phyloP scores from a whole-genome alignment of 1,284 basidiomycete genomes.

The Golubevia sp. region DNA sequence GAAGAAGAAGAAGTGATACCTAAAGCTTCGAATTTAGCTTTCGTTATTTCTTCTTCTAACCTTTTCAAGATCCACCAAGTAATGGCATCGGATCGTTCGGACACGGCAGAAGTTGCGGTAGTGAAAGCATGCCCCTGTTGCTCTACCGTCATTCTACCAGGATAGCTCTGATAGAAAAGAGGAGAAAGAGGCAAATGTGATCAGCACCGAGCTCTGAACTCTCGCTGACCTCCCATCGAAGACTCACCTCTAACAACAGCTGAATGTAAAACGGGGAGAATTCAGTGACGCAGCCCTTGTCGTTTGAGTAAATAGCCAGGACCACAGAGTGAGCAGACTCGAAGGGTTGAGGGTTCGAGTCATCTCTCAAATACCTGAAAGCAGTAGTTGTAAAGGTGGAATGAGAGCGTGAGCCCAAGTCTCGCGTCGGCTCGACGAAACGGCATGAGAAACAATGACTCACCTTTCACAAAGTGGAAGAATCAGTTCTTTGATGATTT shows the following conservation, averaged over 20 bases:
- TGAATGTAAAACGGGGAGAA: constrained; percentile 51
- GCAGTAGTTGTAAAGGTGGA: too few species aligned
- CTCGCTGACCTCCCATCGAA: neutral
- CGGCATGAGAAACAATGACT: constrained; percentile 2
- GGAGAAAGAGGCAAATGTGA: neutral
- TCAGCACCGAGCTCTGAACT: neutral
- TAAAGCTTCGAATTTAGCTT: neutral
- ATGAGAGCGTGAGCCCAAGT: neutral
- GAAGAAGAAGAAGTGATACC: neutral
- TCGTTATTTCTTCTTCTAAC: constrained; percentile 27
- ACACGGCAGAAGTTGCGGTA: constrained; percentile 41
- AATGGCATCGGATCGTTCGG: constrained; percentile 42
- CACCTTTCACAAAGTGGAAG: constrained; percentile 35
- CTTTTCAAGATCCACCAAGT: constrained; percentile 48
- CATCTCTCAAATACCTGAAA: constrained; percentile 27
- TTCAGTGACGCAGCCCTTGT: constrained; percentile 30
- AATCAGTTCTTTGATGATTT: constrained; percentile 37
- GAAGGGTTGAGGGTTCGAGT: constrained; percentile 37
- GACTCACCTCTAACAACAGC: constrained; percentile 21
- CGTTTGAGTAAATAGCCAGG: constrained; percentile 33
- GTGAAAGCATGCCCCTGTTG: constrained; percentile 46
- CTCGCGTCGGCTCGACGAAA: neutral
- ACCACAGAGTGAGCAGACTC: constrained; percentile 56
- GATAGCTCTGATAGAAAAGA: constrained; percentile 13
- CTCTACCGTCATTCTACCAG: constrained; percentile 17